Evolutionary conservation across 768 basidiomycete genomes (phyloP), one percentile per base, ranked within the genome.

Genomic region (Amanita inopinata): DNA sequence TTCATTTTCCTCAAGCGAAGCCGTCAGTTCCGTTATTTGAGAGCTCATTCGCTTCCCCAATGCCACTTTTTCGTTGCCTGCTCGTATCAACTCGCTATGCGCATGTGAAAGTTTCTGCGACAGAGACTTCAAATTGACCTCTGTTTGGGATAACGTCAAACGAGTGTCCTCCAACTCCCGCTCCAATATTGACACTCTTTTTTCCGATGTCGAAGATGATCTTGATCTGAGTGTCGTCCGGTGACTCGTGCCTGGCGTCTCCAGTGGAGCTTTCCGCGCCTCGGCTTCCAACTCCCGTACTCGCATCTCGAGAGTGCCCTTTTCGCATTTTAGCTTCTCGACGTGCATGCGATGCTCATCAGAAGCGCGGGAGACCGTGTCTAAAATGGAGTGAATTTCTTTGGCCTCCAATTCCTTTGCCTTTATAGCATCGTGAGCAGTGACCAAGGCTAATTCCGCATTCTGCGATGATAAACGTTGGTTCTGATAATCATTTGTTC

Each of bases 1-100:
- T 22, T 79, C 74, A 51, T 69, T 76, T 49, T 72, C 74, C 33
- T 73, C 69, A 46, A 85, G 48, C 12, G 52, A 52, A 1, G 61
- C 58, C 33, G 61, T 53, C 32, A 81, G 54, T 9, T 69, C 65
- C 15, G 61, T 59, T 2, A 81, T 55, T 43, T 73, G 64, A n/a
- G 56, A 53, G 25, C 62, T 61, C 41, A 67, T 51, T 40, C 59
- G 62, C 51, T 65, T 75, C 48, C 80, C 79, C 22, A 65, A 34
- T 1, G 78, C 76, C 2, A 70, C 62, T 46, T 69, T 73, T 53
- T 78, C 76, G 43, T 85, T 86, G 49, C 77, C 73, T 5, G 67
- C 58, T 40, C 65, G 69, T 28, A 74, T 58, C 9, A 76, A 54
- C 17, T 74, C 69, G 12, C 61, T 60, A 38, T 78, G 76, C 5